Percentiles rank a stretch among this genome's conserved stretches.
These are phyloP conservation scores for Tephrocybe sp. DNA, from an alignment of 768 basidiomycete species.

Conservation along the genomic window DNA sequence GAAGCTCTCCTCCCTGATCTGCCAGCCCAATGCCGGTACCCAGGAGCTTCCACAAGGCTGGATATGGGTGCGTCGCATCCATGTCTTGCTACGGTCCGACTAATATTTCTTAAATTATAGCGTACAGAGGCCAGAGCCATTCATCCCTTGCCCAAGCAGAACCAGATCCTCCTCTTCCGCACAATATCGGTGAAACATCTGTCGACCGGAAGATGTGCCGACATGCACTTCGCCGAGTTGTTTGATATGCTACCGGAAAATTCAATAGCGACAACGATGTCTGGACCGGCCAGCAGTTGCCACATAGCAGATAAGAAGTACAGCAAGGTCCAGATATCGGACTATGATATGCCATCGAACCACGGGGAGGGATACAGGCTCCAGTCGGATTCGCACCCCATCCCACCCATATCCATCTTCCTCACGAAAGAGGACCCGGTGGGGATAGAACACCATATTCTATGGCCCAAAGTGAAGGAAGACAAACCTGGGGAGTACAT, in stretches of 20 bases:
- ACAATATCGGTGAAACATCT: constrained; percentile 22
- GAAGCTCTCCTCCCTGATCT: neutral
- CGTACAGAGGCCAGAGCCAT: constrained; percentile 32
- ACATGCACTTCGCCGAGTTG: constrained; percentile 17
- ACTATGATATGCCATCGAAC: constrained; percentile 31
- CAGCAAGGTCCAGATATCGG: constrained; percentile 35
- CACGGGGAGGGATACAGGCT: constrained; percentile 25
- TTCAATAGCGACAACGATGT: neutral
- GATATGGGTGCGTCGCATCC: neutral
- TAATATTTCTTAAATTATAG: too few relatives aligned
- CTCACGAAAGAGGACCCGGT: constrained; percentile 27
- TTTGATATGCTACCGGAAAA: constrained; percentile 15
- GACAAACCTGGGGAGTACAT: neutral
- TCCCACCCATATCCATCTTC: constrained; percentile 41
- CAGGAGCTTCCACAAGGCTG: too few relatives aligned
- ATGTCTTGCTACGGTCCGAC: too few relatives aligned
- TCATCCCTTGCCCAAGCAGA: constrained; percentile 51
- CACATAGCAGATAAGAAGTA: constrained; percentile 24
- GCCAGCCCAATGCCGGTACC: neutral
- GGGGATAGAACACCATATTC: constrained; percentile 32
- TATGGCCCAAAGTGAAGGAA: constrained; percentile 28
- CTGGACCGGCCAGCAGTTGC: constrained; percentile 17
- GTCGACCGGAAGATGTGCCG: neutral
- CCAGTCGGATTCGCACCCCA: constrained; percentile 24
- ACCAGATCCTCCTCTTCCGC: constrained; percentile 52